Conservation (phyloP, 2,329 filamentous ascomycete species). For the Fragosphaeria purpurea region DNA sequence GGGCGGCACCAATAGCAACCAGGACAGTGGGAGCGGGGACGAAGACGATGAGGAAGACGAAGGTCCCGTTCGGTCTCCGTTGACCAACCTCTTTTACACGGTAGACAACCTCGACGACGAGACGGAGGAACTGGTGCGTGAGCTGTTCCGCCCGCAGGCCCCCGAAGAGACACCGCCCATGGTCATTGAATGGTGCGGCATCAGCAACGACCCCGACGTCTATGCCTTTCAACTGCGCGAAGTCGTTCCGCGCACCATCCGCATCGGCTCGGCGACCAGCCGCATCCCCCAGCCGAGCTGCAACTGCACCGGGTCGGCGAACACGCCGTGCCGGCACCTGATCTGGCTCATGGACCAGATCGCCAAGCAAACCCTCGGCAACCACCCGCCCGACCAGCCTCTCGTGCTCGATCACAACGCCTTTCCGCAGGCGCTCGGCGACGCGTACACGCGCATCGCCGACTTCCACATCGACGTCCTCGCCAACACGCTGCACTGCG, state of each 20-base stretch:
- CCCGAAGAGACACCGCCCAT: slow-evolving; percentile 35
- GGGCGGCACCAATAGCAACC: background rate
- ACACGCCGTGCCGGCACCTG: slow-evolving; percentile 38
- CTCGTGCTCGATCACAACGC: slow-evolving; percentile 24
- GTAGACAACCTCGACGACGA: slow-evolving; percentile 21
- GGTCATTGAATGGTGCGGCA: slow-evolving; percentile 37
- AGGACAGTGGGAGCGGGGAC: background rate
- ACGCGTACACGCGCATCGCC: slow-evolving; percentile 34
- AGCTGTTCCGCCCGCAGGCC: slow-evolving; percentile 26
- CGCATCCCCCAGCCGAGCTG: slow-evolving; percentile 33
- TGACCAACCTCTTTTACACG: slow-evolving; percentile 24
- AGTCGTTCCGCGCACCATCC: slow-evolving; percentile 40
- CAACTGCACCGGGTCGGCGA: slow-evolving; percentile 26
- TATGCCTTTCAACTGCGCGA: slow-evolving; percentile 49
- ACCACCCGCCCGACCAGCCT: slow-evolving; percentile 26
- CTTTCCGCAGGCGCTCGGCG: slow-evolving; percentile 14
- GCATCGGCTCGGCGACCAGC: slow-evolving; percentile 33
- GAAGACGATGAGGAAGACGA: slow-evolving; percentile 18
- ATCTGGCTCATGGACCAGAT: slow-evolving; percentile 47
- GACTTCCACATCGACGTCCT: slow-evolving; percentile 41
- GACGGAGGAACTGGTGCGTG: slow-evolving; percentile 23
- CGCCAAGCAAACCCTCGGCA: slow-evolving; percentile 35
- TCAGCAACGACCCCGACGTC: slow-evolving; percentile 27
- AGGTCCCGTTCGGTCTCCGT: slow-evolving; percentile 21
- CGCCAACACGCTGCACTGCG: slow-evolving; percentile 42